Base-by-base conservation (phyloP, 495 filamentous ascomycete genomes). In the Tuber borchii region DNA sequence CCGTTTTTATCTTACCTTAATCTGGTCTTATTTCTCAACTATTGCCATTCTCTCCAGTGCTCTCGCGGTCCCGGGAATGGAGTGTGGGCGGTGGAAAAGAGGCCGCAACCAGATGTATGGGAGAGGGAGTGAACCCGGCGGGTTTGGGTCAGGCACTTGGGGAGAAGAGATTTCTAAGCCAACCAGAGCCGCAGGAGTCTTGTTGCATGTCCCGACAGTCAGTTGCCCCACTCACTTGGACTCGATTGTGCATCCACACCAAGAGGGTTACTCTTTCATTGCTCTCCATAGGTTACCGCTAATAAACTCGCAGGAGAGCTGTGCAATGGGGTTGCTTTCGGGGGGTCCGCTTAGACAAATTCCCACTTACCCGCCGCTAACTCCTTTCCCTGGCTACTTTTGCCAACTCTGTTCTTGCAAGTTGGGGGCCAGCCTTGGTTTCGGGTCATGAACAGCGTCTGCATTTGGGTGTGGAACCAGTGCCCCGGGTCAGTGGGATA, bases 291-390 rank as follows among this genome's bases (percentile, higher is more conserved):
- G 77, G 77, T 79, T 79, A 79, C 77, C 77, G 37, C 69, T 46
- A 46, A 46, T 46, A 6, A 46, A 46, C 45, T 46, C 45, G 45
- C 45, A 46, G 45, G 45, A 46, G 17, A 46, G 45, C 16, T 46
- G 4, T 46, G 70, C 56, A 76, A 77, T 46, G 46, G 68, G 70
- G 69, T 79, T 51, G 73, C 73, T 71, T 77, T 70, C 76, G 70
- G 44, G 70, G 75, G 74, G 75, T 51, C 73, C 68, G 75, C 75
- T 76, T 77, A 75, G 74, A 79, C 69, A 74, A 73, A 78, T 74
- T 73, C 77, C 71, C 77, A 79, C 77, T 79, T 79, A 79, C 77
- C 77, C 77, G 77, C 77, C 77, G 78, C 77, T 79, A 79, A 78
- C 75, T 79, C 72, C 75, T 74, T 46, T 79, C 71, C 75, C 75